A percentile compares a stretch with the other conserved stretches of the same genome.
These are phyloP conservation scores for Blepharisma stoltei DNA, from an alignment of 73 alveolate species.

Conservation along the genomic window DNA sequence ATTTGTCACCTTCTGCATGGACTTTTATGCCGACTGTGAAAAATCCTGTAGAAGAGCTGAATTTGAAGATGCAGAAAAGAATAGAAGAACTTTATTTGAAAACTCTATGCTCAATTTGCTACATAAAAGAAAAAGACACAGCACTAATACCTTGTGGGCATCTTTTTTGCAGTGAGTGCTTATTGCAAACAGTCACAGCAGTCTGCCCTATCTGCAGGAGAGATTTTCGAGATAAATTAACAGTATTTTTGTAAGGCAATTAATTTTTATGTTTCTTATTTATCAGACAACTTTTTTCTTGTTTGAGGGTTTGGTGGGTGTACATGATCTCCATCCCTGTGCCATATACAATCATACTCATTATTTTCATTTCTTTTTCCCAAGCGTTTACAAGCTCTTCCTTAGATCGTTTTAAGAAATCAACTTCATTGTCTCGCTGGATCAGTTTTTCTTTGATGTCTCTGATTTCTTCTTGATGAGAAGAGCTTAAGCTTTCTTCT, in stretches of 20 bases:
- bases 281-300: slow-evolving; percentile 11
- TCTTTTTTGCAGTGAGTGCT: slow-evolving; percentile 14
- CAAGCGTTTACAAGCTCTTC: background rate
- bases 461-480: background rate
- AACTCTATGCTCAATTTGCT: slow-evolving; percentile 32
- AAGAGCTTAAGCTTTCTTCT: background rate
- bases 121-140: background rate
- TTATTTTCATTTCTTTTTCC: slow-evolving; percentile 21
- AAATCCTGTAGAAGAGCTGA: slow-evolving; percentile 14
- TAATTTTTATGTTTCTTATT: background rate
- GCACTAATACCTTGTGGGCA: slow-evolving; percentile 34
- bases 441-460: background rate
- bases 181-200: slow-evolving; percentile 10
- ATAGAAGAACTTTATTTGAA: slow-evolving; percentile 21
- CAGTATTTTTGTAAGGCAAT: slow-evolving; percentile 9
- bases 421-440: background rate
- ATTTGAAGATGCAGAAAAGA: slow-evolving; percentile 25
- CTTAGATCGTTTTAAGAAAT: background rate
- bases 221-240: slow-evolving; percentile 19
- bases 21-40: slow-evolving; percentile 1
- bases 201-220: slow-evolving; percentile 33
- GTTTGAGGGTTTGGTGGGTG: background rate
- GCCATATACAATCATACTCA: slow-evolving; percentile 13
- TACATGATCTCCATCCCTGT: slow-evolving; percentile 21
- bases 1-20: slow-evolving; percentile 22